Evolutionary conservation across 495 filamentous ascomycete species (phyloP).

Genomic region (Cryomyces minteri): DNA sequence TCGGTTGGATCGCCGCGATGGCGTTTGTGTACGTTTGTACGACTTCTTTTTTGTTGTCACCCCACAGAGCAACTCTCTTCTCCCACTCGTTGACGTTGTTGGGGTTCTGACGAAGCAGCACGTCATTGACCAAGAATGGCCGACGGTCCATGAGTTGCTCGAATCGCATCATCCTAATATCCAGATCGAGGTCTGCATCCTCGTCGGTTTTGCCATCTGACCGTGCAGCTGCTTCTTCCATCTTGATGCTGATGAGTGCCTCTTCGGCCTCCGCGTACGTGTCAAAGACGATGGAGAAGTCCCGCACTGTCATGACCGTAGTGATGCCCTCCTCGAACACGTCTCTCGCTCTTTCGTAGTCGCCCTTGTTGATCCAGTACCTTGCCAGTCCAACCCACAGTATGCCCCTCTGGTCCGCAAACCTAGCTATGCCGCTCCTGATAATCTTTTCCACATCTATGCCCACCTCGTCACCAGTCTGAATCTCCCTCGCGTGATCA

Average conservation of each 20-base stretch:
- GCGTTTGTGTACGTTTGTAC: slow-evolving; percentile 93
- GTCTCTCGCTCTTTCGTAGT: slow-evolving; percentile 82
- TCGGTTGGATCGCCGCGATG: slow-evolving; percentile 80
- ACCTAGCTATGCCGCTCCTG: slow-evolving; percentile 79
- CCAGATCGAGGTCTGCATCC: slow-evolving; percentile 84
- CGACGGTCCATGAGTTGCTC: slow-evolving; percentile 96
- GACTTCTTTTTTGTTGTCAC: slow-evolving; percentile 76
- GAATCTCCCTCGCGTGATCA: slow-evolving; percentile 68
- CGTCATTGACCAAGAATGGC: slow-evolving; percentile 94
- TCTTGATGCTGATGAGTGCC: slow-evolving; percentile 75
- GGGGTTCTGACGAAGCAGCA: slow-evolving; percentile 85
- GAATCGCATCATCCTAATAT: slow-evolving; percentile 94
- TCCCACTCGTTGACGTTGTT: slow-evolving; percentile 97
- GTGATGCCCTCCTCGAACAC: slow-evolving; percentile 94
- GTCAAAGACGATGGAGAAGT: slow-evolving; percentile 94
- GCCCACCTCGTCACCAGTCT: slow-evolving; percentile 56
- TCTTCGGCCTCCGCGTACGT: slow-evolving; percentile 95
- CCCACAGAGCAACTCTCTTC: slow-evolving; percentile 88
- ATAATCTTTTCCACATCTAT: slow-evolving; percentile 92
- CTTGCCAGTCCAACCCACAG: slow-evolving; percentile 93
- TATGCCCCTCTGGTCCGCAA: slow-evolving; percentile 87
- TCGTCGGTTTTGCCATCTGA: slow-evolving; percentile 65
- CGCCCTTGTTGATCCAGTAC: slow-evolving; percentile 88
- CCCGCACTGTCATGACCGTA: slow-evolving; percentile 97
- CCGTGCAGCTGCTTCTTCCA: slow-evolving; percentile 70